Conservation (phyloP, 495 filamentous ascomycete genomes). For the Corynascus novoguineensis region DNA sequence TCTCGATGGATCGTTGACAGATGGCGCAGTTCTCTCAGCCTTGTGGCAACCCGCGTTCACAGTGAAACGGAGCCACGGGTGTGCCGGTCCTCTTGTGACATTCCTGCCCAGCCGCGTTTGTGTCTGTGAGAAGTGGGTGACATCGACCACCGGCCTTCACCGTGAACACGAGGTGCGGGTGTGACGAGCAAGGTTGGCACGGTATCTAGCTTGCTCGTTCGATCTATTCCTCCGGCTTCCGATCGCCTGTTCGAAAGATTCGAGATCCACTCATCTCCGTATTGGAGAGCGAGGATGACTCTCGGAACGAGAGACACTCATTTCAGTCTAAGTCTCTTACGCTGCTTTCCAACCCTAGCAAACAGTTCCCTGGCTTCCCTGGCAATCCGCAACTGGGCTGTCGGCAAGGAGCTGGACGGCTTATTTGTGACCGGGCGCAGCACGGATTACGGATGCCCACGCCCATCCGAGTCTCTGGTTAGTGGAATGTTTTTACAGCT, state of each 20-base stretch:
- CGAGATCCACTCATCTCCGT: constrained; percentile 16
- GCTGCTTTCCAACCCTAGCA: no score
- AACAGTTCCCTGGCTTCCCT: no score
- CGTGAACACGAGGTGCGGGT: constrained; percentile 18
- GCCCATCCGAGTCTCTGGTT: not conserved
- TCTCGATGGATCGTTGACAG: not conserved
- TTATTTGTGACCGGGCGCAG: no score
- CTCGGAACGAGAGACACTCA: no score
- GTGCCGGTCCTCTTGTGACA: not conserved
- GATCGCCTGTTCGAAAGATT: constrained; percentile 28
- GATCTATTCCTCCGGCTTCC: constrained; percentile 10
- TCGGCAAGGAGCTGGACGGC: no score
- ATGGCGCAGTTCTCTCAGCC: not conserved
- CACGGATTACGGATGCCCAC: no score
- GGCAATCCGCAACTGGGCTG: no score
- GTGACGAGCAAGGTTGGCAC: not conserved
- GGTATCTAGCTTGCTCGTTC: constrained; percentile 8
- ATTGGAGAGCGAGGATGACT: not conserved
- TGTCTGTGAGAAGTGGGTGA: constrained; percentile 16
- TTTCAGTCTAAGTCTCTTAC: no score
- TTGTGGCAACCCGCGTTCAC: constrained; percentile 3
- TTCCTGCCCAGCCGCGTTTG: not conserved
- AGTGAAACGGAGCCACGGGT: not conserved
- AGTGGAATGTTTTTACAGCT: not conserved
- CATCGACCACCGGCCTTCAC: constrained; percentile 10